Evolutionary conservation across 2,329 filamentous ascomycete genomes (phyloP), one percentile per base, ranked within the genome.

Genomic region (Penicillium vulpinum): DNA sequence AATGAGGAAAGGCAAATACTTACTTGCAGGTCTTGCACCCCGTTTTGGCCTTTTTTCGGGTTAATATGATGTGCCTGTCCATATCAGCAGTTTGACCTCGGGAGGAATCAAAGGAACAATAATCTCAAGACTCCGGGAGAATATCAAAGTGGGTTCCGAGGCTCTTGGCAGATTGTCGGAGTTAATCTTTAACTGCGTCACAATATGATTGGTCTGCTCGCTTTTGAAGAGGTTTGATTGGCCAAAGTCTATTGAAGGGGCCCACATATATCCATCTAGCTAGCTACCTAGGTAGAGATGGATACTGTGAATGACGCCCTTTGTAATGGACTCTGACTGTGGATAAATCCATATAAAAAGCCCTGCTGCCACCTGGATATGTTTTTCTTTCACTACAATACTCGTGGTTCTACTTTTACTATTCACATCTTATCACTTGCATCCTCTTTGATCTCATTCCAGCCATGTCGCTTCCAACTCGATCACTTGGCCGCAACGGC

Each of bases 21-120:
- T 57, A 73, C 70, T 71, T 70, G 66, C 70, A 73, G 5, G 70
- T 73, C 24, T 60, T 59, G 46, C 70, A 73, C 22, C 70, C 70
- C 7, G 70, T 61, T 55, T 69, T 70, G 26, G 64, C 62, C 45
- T 58, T 62, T 41, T 43, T 51, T 6, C 22, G 36, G n/a, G 16
- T 16, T 24, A 16, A 9, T 18, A 35, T n/a, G 13, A 15, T 7
- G 15, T n/a, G n/a, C 5, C 74, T 80, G 59, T 69, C 71, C 49
- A 72, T 78, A 18, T 21, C 16, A 11, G 8, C 18, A 10, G 28
- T 46, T 6, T n/a, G n/a, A n/a, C n/a, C n/a, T n/a, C n/a, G n/a
- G n/a, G 15, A 35, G 18, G 10, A 29, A 21, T 11, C n/a, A n/a
- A 22, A 15, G 8, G 18, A 24, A 22, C 4, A n/a, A 41, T 31